Percentiles rank a stretch among this genome's conserved stretches.
Conservation (phyloP, 2,329 filamentous ascomycete genomes). For the Trichoderma lentiforme region DNA sequence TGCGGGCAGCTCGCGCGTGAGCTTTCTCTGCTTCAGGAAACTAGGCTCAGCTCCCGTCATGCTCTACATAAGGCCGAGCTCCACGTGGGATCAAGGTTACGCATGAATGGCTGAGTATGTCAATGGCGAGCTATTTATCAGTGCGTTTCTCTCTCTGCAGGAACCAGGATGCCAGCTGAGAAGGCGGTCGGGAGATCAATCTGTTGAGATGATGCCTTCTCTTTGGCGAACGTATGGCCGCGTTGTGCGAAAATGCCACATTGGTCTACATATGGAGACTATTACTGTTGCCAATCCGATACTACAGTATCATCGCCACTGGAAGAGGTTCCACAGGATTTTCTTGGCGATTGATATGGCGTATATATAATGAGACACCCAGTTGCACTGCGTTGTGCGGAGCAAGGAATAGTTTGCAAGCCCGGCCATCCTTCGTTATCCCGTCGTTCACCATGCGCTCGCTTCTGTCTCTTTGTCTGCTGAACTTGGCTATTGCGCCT, state of each 20-base stretch:
- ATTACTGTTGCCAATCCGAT: not conserved
- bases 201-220: not conserved
- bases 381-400: too few species aligned
- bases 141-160: not conserved
- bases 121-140: not conserved
- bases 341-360: not conserved
- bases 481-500: not conserved
- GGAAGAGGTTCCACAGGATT: not conserved
- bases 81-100: not conserved
- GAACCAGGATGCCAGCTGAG: not conserved
- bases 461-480: not conserved
- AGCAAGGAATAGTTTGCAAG: not conserved
- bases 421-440: not conserved
- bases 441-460: not conserved
- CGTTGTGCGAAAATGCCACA: too few species aligned
- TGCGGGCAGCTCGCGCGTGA: not conserved
- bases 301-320: not conserved
- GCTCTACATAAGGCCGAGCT: not conserved
- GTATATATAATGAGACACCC: not conserved
- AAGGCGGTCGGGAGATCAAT: not conserved
- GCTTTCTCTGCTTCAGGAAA: not conserved
- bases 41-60: not conserved
- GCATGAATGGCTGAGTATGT: not conserved
- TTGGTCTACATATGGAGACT: not conserved
- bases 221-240: not conserved